Base-by-base conservation (phyloP, 768 basidiomycete genomes). In the Grammothele lineata region DNA sequence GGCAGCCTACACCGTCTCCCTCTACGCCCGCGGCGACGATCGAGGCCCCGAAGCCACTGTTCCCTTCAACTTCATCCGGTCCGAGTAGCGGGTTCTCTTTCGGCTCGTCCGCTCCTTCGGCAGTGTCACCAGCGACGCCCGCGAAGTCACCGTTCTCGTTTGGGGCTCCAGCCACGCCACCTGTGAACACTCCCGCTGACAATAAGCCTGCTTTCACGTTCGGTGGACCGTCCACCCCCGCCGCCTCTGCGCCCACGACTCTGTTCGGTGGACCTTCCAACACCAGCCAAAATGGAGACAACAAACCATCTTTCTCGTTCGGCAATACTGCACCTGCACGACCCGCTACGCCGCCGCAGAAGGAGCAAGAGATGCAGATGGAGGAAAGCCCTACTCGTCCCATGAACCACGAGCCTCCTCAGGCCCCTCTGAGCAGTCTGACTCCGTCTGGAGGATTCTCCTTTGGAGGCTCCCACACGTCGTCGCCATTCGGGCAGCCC, bases 361-460 rank as follows among this genome's bases (percentile, higher is more conserved):
- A 71, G 26, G 83, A 81, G 37, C 75, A 81, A 40, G 87, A 87
- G 49, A 77, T 85, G 54, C 77, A 67, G 46, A 90, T 90, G 87
- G 87, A 90, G 33, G 87, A 89, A 64, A 90, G 87, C 54, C 87
- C 87, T 1, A 80, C 77, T 3, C 73, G 85, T 48, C 75, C 76
- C 39, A 53, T 66, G 19, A 77, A 73, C 50, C 42, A 38, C 22
- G 45, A 51, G 7, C 55, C 47, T 45, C 48, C 41, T 37, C 37
- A 30, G 10, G 21, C 36, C 2, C 6, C 18, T 22, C 40, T 34
- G 48, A 54, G 53, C 3, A 9, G 6, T 12, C 42, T 34, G 48
- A 55, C 53, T 43, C 44, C 48, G 7, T 49, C 53, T 4, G 40
- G 37, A 18, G 58, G 55, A 7, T 61, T 85, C 56, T 59, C 75